Evolutionary conservation across 495 filamentous ascomycete species (phyloP), one percentile per base, ranked within the genome.

Genomic region (Aspergillus campestris): DNA sequence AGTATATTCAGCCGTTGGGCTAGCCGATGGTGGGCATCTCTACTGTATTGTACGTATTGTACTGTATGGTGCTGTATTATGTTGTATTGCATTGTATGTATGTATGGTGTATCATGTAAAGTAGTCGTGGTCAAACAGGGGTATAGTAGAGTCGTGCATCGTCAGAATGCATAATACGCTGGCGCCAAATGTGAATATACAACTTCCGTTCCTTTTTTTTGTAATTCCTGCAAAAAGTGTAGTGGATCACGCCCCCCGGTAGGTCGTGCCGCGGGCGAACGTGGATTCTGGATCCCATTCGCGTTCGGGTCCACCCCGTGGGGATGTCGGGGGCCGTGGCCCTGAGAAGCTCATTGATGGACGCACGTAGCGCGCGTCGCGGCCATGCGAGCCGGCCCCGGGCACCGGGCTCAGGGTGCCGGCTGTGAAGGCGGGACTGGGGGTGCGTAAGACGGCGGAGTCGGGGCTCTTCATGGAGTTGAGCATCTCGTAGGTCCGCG

Each of bases 401-500:
- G 70, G 18, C 18, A 24, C 55, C 53, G 48, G 62, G 28, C 50
- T 61, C 56, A 50, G 56, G 52, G 60, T 64, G 37, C 47, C 57
- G 40, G 41, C 51, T 42, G 55, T 56, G 34, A 44, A 55, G 33
- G 51, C 47, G 12, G 69, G 62, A 38, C 50, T 65, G 15, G 67
- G 73, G 18, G 72, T 69, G 40, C 74, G 55, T 4, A 24, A 24
- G 33, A 71, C 58, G 5, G 60, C 60, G 0, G 71, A 57, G 39
- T 73, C 69, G 2, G 76, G 70, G 7, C 59, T 60, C 56, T 74
- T 79, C 10, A 40, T 50, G 15, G 57, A 53, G 51, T 73, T 72
- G 52, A 90, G 80, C 82, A 94, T 89, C 68, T 95, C 87, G 74
- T 89, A 94, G 52, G 81, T 79, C 65, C 80, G 78, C 53, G 73